Conservation (phyloP, 2,329 filamentous ascomycete species). For the Monilinia laxa region DNA sequence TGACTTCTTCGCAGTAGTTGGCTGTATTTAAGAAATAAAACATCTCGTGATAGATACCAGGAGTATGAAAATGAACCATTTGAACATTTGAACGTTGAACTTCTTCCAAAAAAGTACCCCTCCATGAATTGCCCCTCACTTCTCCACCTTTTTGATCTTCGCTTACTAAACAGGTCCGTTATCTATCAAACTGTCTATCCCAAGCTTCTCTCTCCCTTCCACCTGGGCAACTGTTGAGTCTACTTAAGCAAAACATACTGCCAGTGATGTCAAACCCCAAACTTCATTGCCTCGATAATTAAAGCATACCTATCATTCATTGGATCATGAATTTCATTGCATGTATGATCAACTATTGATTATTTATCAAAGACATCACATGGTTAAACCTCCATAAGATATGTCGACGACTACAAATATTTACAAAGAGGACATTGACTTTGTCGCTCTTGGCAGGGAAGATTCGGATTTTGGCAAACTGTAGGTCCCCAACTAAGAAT, state of each 20-base stretch:
- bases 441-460: conserved; percentile 57
- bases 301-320: too few species aligned
- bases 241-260: background rate
- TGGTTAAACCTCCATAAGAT: background rate
- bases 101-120: conserved; percentile 14
- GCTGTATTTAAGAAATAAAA: background rate
- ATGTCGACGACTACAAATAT: conserved; percentile 43
- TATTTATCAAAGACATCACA: background rate
- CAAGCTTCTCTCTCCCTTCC: background rate
- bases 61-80: background rate
- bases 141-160: background rate
- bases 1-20: background rate
- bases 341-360: background rate
- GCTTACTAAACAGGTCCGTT: conserved; percentile 5
- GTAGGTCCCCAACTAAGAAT: conserved; percentile 43
- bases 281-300: background rate
- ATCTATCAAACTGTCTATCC: background rate
- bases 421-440: conserved; percentile 61
- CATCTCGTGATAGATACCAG: conserved; percentile 2
- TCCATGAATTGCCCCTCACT: conserved; percentile 6
- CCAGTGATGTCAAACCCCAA: background rate
- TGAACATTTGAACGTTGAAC: background rate
- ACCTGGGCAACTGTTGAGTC: background rate
- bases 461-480: conserved; percentile 59
- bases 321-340: too few species aligned